Evolutionary conservation across 306 rosid species (phyloP).

Genomic region (Gillenia trifoliata): DNA sequence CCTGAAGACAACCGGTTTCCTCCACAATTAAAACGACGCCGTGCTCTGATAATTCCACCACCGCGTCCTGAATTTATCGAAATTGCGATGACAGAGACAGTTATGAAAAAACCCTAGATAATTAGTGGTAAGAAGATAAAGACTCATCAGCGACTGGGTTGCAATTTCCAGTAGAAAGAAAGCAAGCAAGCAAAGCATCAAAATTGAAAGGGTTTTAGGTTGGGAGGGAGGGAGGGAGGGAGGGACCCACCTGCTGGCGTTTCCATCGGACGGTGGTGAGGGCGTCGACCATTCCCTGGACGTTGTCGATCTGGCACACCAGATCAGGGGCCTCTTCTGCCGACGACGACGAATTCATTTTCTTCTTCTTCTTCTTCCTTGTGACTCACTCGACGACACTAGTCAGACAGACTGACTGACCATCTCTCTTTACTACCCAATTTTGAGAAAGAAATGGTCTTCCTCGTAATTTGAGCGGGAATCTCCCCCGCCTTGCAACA

Average conservation of each 20-base stretch:
- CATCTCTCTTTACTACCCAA: background rate
- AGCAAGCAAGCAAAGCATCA: background rate
- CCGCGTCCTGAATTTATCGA: slow-evolving; percentile 50
- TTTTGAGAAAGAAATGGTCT: background rate
- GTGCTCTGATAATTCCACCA: slow-evolving; percentile 77
- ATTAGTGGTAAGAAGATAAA: background rate
- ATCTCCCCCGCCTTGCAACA: no score
- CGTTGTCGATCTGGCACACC: slow-evolving; percentile 71
- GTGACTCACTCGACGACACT: no score
- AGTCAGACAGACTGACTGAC: background rate
- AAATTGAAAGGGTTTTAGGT: background rate
- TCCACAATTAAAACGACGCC: slow-evolving; percentile 84
- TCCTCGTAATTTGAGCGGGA: no score
- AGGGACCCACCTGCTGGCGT: slow-evolving; percentile 66
- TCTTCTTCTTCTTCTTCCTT: background rate
- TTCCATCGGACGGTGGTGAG: slow-evolving; percentile 89
- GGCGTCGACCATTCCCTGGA: slow-evolving; percentile 85
- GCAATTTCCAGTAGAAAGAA: background rate
- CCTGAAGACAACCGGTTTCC: slow-evolving; percentile 85
- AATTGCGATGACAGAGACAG: no score
- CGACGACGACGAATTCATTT: slow-evolving; percentile 36
- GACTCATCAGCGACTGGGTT: background rate
- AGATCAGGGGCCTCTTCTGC: slow-evolving; percentile 58
- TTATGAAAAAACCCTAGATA: background rate
- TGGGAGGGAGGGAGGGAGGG: background rate